Base-by-base conservation (phyloP, 225 moss, liverwort and hornwort genomes). In the Sphagnum tenellum region DNA sequence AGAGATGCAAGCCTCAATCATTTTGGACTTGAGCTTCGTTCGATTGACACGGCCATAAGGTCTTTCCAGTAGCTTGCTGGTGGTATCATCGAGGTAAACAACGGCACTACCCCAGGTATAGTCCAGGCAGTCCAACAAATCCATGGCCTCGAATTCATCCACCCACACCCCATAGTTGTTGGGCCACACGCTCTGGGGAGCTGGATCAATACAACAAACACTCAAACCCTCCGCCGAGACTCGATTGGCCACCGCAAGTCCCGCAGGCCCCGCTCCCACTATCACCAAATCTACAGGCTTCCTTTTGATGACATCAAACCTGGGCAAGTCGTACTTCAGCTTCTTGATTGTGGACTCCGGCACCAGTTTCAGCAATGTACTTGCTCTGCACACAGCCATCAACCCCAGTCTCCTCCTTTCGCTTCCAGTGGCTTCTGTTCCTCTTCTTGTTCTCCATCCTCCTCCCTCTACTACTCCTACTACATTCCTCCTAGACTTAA, bases 141-240 rank as follows among this genome's bases (percentile, higher is more conserved):
- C 93, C 61, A 98, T 79, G 47, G 89, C 93, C 75, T 98, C 93
- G 47, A 98, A 98, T 77, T 98, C 98, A 53, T 98, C 98, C 50
- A 98, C 98, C 98, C 98, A 93, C 9, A 98, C 98, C 3, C 98
- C 98, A 12, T 98, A 98, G 69, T 98, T 98, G 4, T 98, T 98
- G 0, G 98, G 98, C 93, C 93, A 98, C 50, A 98, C 89, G 69
- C 84, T 88, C 70, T 89, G 88, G 4, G 98, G 98, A 64, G 87
- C 85, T 4, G 98, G 98, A 75, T 98, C 98, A 54, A 98, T 90
- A 61, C 90, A 87, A 50, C 93, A 89, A 61, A 98, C 98, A 55
- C 62, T 85, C 2, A 90, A 78, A 0, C 93, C 93, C 44, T 90
- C 83, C n/a, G 79, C 75, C 0, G 98, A 90, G 0, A 98, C 98